These are phyloP conservation scores for Discostella stelligera DNA, from an alignment of 352 stramenopile genomes.

Conservation along the genomic window DNA sequence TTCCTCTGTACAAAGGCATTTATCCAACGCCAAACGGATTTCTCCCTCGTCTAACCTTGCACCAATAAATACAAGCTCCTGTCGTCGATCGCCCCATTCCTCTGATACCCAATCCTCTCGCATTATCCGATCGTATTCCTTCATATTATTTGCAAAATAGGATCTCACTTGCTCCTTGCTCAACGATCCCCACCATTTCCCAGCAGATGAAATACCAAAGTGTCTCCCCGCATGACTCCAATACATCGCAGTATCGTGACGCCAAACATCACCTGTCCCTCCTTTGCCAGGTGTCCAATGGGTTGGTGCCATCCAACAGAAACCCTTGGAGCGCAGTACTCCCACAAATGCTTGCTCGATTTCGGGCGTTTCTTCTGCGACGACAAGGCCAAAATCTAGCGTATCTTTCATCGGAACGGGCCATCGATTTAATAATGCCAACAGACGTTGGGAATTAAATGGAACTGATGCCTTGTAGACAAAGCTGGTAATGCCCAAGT, in stretches of 20 bases:
- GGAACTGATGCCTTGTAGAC: conserved; percentile 78
- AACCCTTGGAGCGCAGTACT: conserved; percentile 82
- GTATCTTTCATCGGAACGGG: conserved; percentile 79
- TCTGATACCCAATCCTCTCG: conserved; percentile 78
- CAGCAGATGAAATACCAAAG: conserved; percentile 76
- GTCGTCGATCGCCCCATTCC: conserved; percentile 80
- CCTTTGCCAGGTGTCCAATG: conserved; percentile 55
- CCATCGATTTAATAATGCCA: conserved; percentile 75
- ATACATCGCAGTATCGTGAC: conserved; percentile 83
- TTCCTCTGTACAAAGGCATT: conserved; percentile 71
- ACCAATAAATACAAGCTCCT: conserved; percentile 87
- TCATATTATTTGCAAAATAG: conserved; percentile 67
- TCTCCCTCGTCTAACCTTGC: conserved; percentile 65
- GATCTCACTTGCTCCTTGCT: conserved; percentile 68
- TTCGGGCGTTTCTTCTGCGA: conserved; percentile 10
- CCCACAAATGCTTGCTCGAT: conserved; percentile 66
- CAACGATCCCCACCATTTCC: conserved; percentile 82
- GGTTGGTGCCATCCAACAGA: conserved; percentile 81
- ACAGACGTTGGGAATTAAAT: conserved; percentile 71
- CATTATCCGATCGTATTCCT: conserved; percentile 77
- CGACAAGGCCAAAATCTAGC: conserved; percentile 58
- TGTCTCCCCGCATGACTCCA: conserved; percentile 84
- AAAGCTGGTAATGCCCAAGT: conserved; percentile 80
- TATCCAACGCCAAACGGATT: conserved; percentile 72
- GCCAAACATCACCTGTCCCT: conserved; percentile 58